Evolutionary conservation across 768 basidiomycete species (phyloP).

Genomic region (Lactarius vividus): DNA sequence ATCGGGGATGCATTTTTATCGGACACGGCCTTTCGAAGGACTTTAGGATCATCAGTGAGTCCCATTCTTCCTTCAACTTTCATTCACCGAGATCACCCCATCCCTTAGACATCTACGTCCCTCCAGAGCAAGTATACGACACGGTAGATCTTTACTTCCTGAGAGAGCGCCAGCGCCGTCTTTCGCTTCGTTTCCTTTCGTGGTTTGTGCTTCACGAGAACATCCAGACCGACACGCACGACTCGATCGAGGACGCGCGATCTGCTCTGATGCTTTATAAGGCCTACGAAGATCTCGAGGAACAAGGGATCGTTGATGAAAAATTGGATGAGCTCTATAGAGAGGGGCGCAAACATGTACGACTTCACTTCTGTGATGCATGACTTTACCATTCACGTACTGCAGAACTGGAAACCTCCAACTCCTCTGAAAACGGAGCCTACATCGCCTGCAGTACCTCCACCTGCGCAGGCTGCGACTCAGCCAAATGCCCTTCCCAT

Average conservation of each 20-base stretch:
- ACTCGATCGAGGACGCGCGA: slow-evolving; percentile 96
- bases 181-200: slow-evolving; percentile 88
- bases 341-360: slow-evolving; percentile 70
- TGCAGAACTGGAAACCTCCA: slow-evolving; percentile 60
- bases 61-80: not conserved
- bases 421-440: slow-evolving; percentile 24
- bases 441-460: slow-evolving; percentile 5
- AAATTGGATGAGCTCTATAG: slow-evolving; percentile 84
- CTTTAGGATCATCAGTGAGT: slow-evolving; percentile 95
- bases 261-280: slow-evolving; percentile 85
- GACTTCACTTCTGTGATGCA: slow-evolving; percentile 31
- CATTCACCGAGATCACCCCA: not conserved
- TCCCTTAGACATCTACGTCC: slow-evolving; percentile 84
- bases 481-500: slow-evolving; percentile 23
- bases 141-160: slow-evolving; percentile 97
- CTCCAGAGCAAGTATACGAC: slow-evolving; percentile 93
- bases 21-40: slow-evolving; percentile 98
- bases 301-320: slow-evolving; percentile 73
- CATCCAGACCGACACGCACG: slow-evolving; percentile 93
- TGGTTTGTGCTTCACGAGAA: slow-evolving; percentile 92
- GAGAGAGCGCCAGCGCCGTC: slow-evolving; percentile 73
- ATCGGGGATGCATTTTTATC: slow-evolving; percentile 93
- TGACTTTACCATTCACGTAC: not conserved
- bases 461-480: slow-evolving; percentile 20
- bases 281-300: slow-evolving; percentile 74